Conservation (phyloP, 2,329 filamentous ascomycete genomes). For the Pseudocercospora vitis region DNA sequence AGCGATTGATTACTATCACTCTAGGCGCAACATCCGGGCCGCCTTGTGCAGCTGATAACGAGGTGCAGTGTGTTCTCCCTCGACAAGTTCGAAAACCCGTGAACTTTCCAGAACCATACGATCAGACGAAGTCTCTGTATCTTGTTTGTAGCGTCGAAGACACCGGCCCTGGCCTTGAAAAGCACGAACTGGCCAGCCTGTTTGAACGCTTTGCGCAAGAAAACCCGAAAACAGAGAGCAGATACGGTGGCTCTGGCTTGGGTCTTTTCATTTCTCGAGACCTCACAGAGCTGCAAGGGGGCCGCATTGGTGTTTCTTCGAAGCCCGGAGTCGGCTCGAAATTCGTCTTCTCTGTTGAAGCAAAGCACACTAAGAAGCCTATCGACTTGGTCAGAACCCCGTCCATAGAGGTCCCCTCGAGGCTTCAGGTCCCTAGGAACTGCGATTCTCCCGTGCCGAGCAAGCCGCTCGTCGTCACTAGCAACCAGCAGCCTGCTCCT, state of each 20-base stretch:
- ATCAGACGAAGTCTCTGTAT: slow-evolving; percentile 29
- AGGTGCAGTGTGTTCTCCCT: slow-evolving; percentile 42
- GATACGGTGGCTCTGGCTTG: slow-evolving; percentile 68
- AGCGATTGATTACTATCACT: slow-evolving; percentile 39
- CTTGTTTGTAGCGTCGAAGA: slow-evolving; percentile 41
- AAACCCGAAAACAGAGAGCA: slow-evolving; percentile 62
- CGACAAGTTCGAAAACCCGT: slow-evolving; percentile 35
- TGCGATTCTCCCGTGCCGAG: slow-evolving; percentile 1
- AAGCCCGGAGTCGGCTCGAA: slow-evolving; percentile 60
- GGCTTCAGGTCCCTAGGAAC: slow-evolving; percentile 1
- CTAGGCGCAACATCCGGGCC: slow-evolving; percentile 25
- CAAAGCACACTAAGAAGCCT: slow-evolving; percentile 15
- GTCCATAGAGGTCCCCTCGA: slow-evolving; percentile 9
- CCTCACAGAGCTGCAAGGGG: slow-evolving; percentile 68
- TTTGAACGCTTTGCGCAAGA: slow-evolving; percentile 71
- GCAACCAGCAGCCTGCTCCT: slow-evolving; percentile 1
- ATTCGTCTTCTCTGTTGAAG: slow-evolving; percentile 63
- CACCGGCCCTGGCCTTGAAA: slow-evolving; percentile 42
- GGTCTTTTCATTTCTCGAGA: slow-evolving; percentile 68
- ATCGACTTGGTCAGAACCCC: neutral
- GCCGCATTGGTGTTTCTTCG: slow-evolving; percentile 65
- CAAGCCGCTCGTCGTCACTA: neutral
- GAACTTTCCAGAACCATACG: slow-evolving; percentile 14
- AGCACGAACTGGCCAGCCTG: slow-evolving; percentile 46
- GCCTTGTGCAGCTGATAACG: slow-evolving; percentile 42